A percentile compares a stretch with the other conserved stretches of the same genome.
Conservation (phyloP, 2,329 filamentous ascomycete genomes). For the Nemania bipapillata region DNA sequence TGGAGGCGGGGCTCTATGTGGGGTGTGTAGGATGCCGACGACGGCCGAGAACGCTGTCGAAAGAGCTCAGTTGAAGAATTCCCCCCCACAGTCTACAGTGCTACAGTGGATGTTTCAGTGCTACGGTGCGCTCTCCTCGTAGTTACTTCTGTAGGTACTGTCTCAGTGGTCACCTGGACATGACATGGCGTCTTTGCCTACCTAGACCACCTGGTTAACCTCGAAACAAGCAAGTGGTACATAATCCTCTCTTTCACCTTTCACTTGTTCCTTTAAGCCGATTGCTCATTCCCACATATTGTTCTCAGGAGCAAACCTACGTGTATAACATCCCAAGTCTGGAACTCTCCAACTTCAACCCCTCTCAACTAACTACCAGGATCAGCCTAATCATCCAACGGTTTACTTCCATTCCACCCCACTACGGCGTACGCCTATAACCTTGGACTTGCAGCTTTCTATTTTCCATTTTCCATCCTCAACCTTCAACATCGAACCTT, state of each 20-base stretch:
- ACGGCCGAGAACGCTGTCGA: slow-evolving; percentile 29
- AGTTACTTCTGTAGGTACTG: too few species aligned
- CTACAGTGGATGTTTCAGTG: neutral
- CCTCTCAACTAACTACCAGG: neutral
- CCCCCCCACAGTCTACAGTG: neutral
- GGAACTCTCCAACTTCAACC: neutral
- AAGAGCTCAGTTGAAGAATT: neutral
- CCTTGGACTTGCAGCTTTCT: neutral
- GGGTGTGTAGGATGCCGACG: slow-evolving; percentile 31
- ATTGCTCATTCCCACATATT: neutral
- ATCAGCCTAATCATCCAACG: neutral
- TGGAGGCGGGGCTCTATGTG: neutral
- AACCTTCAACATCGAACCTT: neutral
- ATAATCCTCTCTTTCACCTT: slow-evolving; percentile 15
- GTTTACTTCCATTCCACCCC: neutral
- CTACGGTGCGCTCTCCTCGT: neutral
- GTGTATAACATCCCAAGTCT: neutral
- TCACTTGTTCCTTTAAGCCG: slow-evolving; percentile 11
- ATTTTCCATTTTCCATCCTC: neutral
- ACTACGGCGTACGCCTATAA: neutral
- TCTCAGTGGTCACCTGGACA: neutral
- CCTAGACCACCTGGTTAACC: neutral
- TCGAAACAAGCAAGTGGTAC: neutral
- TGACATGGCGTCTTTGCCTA: neutral
- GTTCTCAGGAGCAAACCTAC: neutral